Evolutionary conservation across 148 eudicot genomes (phyloP).

Genomic region (Silene conica): DNA sequence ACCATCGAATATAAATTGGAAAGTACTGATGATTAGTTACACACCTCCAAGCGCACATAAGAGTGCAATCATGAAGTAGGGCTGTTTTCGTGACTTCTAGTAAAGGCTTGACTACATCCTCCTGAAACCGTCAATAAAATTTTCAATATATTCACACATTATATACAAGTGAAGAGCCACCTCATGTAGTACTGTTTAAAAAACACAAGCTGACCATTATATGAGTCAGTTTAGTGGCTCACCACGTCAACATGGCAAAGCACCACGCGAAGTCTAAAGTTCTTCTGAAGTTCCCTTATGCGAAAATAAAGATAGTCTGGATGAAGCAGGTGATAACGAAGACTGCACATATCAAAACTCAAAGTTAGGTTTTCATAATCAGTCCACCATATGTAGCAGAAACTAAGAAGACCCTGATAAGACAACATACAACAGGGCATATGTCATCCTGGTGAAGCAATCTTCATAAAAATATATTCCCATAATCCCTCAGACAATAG

Average conservation of each 20-base stretch:
- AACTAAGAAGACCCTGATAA: neutral
- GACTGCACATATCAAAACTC: constrained; percentile 41
- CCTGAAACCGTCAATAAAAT: constrained; percentile 38
- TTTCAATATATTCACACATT: constrained; percentile 7
- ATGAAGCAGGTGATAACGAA: constrained; percentile 89
- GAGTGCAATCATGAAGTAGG: constrained; percentile 95
- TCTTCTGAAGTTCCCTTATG: constrained; percentile 87
- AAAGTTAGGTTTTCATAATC: neutral
- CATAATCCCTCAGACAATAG: too few species aligned
- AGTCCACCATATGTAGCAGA: neutral
- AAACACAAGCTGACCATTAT: constrained; percentile 7
- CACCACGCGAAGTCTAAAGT: constrained; percentile 81
- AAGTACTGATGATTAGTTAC: too few species aligned
- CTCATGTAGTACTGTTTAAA: neutral
- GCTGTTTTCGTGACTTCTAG: constrained; percentile 93
- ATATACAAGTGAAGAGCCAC: neutral
- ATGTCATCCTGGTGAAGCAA: neutral
- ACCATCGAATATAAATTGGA: too few species aligned
- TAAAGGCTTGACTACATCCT: constrained; percentile 90
- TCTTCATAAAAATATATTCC: neutral
- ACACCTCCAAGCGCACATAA: constrained; percentile 90
- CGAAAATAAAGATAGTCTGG: constrained; percentile 87
- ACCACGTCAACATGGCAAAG: constrained; percentile 95
- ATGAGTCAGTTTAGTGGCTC: constrained; percentile 29
- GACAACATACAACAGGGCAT: neutral